Evolutionary conservation across 192 early-diverging fungal species (phyloP), one percentile per base, ranked within the genome.

Genomic region (Umbelopsis sp.): DNA sequence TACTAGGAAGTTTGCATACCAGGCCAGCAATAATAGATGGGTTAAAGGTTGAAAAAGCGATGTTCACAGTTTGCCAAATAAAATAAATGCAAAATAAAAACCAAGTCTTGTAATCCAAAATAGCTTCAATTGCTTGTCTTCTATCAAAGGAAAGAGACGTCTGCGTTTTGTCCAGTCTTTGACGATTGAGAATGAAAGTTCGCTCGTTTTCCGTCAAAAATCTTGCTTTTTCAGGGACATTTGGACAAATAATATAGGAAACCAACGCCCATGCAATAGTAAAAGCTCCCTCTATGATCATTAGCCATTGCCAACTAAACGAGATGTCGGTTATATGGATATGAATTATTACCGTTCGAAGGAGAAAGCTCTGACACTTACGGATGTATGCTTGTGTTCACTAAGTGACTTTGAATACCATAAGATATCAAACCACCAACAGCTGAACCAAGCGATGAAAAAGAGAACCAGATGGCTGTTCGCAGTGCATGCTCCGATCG

Each of bases 391-490:
- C 24, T 65, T 50, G 32, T 47, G n/a, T 52, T 53, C 51, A 31
- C 72, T 54, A 11, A 71, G 71, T 25, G 65, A 8, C 21, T 77
- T 70, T 20, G 76, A 68, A 70, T 70, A 21, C 71, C 76, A 53
- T 73, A 78, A 8, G 66, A 53, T 5, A 78, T 54, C 14, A 78
- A 25, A 31, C 76, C 76, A 66, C 76, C 76, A 24, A 73, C 34
- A 4, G 69, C 51, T 16, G 65, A 21, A n/a, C 68, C 76, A 38
- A 73, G 80, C 0, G 79, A 78, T 0, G 81, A 66, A 17, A 81
- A 85, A 49, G 81, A 77, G 74, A 81, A 90, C 68, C 84, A 88
- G 6, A 84, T 56, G 38, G 83, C 85, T 17, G 84, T 78, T 24
- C 86, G 77, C 26, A 80, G 71, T 12, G 82, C 82, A 22, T 83